These are phyloP conservation scores for Sarcodon sp. DNA, from an alignment of 768 basidiomycete genomes.

Conservation along the genomic window DNA sequence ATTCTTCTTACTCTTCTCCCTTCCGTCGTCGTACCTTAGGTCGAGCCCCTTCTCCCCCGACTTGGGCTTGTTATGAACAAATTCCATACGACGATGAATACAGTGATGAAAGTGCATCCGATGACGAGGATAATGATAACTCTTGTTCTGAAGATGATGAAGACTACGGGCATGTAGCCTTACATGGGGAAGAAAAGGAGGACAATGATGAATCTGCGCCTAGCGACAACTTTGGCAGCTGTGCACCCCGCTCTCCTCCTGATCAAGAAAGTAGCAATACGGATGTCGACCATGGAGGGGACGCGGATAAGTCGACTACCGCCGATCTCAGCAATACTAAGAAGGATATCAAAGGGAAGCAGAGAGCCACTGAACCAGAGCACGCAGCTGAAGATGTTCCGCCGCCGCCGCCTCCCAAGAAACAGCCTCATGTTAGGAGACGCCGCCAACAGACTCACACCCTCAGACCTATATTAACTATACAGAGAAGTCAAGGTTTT, in stretches of 20 bases:
- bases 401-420: constrained; percentile 17
- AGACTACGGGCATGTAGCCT: constrained; percentile 23
- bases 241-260: constrained; percentile 13
- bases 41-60: constrained; percentile 72
- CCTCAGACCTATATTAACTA: constrained; percentile 74
- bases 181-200: constrained; percentile 15
- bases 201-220: constrained; percentile 44
- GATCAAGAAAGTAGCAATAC: constrained; percentile 18
- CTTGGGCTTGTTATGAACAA: constrained; percentile 88
- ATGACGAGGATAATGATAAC: constrained; percentile 26
- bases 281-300: constrained; percentile 22
- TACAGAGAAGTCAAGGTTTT: constrained; percentile 79
- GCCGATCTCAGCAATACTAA: constrained; percentile 26
- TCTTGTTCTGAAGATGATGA: constrained; percentile 44
- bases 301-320: constrained; percentile 18
- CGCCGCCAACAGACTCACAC: constrained; percentile 42
- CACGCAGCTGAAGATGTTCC: constrained; percentile 20
- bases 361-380: constrained; percentile 61
- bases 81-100: constrained; percentile 59
- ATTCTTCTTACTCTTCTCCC: constrained; percentile 24
- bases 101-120: constrained; percentile 34
- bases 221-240: constrained; percentile 37
- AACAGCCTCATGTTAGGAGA: constrained; percentile 38
- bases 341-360: constrained; percentile 70
- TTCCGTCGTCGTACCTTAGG: constrained; percentile 63